Evolutionary conservation across 495 filamentous ascomycete species (phyloP).

Genomic region (Recurvomyces mirabilis): DNA sequence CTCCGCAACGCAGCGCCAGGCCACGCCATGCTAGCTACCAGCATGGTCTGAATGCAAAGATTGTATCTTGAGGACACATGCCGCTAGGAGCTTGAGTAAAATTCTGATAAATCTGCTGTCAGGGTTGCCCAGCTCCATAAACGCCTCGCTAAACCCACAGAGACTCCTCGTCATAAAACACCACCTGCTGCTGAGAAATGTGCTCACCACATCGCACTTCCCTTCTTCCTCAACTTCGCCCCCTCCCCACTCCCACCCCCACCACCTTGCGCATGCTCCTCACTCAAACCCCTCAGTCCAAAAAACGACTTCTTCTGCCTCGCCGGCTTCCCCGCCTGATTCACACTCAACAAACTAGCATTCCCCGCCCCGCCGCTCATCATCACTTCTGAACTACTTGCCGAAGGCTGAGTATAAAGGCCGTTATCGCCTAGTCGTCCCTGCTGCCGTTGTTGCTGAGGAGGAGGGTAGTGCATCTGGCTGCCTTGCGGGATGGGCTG

Average conservation of each 20-base stretch:
- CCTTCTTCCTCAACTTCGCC: conserved; percentile 15
- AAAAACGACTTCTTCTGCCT: conserved; percentile 32
- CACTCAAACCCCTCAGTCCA: conserved; percentile 25
- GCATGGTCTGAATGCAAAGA: too few relatives aligned
- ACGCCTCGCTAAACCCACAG: conserved; percentile 3
- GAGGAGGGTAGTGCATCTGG: conserved; percentile 1
- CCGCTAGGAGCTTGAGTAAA: too few relatives aligned
- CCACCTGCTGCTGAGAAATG: too few relatives aligned
- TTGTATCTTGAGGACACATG: too few relatives aligned
- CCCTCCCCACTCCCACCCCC: conserved; percentile 2
- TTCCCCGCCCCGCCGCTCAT: conserved; percentile 13
- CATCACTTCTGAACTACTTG: conserved; percentile 11
- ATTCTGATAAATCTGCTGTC: too few relatives aligned
- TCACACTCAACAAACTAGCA: conserved; percentile 5
- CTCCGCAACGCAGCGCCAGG: too few relatives aligned
- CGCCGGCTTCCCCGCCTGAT: neutral
- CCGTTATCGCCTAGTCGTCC: conserved; percentile 17
- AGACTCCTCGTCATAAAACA: neutral
- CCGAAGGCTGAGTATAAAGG: conserved; percentile 18
- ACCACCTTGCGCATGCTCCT: too few relatives aligned
- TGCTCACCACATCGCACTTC: conserved; percentile 19
- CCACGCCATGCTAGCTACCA: too few relatives aligned
- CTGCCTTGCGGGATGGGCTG: conserved; percentile 7
- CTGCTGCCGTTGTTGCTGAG: neutral
- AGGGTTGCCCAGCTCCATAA: neutral